phyloP scores from a whole-genome alignment of 768 basidiomycete genomes.

The Agaricus subrufescens region DNA sequence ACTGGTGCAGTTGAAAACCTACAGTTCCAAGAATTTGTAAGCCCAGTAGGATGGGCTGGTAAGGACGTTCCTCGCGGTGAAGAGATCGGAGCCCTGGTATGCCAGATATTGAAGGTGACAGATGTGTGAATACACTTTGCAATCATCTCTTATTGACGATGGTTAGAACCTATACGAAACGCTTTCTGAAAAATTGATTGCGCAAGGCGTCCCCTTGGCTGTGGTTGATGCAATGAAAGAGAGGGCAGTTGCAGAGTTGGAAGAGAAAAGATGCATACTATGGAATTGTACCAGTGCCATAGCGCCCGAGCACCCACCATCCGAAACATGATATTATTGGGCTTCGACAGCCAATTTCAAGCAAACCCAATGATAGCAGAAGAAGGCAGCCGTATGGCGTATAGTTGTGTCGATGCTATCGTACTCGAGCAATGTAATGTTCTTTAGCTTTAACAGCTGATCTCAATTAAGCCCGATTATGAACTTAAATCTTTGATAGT shows the following conservation, averaged over 20 bases:
- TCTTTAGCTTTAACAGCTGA: no score
- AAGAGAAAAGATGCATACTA: background rate
- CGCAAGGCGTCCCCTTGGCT: background rate
- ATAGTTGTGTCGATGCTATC: no score
- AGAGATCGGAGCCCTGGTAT: slow-evolving; percentile 5
- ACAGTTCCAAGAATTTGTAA: background rate
- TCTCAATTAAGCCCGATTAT: no score
- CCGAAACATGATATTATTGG: no score
- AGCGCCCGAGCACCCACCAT: no score
- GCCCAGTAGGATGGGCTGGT: slow-evolving; percentile 2
- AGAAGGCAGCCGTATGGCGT: no score
- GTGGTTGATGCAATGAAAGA: slow-evolving; percentile 5
- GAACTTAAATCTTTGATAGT: no score
- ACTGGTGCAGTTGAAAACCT: background rate
- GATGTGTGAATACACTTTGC: background rate
- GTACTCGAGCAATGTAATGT: no score
- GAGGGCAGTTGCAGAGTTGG: slow-evolving; percentile 9
- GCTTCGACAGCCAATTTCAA: no score
- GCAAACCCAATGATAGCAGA: no score
- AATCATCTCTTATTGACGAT: background rate
- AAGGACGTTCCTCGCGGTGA: background rate
- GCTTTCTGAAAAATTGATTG: background rate
- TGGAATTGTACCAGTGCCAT: slow-evolving; percentile 2
- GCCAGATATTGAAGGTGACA: slow-evolving; percentile 7
- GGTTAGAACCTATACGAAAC: background rate